phyloP scores from a whole-genome alignment of 2,329 filamentous ascomycete genomes.

The Beauveria brongniartii region DNA sequence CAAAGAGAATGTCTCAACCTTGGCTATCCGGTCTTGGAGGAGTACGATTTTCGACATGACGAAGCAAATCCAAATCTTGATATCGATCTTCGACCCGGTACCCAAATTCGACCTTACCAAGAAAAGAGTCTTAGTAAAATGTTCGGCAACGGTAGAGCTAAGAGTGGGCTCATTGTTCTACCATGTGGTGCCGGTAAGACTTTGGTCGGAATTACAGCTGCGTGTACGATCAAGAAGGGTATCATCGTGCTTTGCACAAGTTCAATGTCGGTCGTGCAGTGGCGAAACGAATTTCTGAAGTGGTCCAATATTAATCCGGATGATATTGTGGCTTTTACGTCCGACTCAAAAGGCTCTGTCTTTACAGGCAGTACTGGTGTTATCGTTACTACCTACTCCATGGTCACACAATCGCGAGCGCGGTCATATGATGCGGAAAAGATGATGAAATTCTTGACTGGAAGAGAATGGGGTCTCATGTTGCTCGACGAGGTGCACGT shows the following conservation, averaged over 20 bases:
- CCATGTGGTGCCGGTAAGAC: slow-evolving; percentile 97
- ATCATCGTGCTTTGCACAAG: slow-evolving; percentile 93
- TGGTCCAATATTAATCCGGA: slow-evolving; percentile 95
- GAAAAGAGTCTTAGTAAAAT: slow-evolving; percentile 98
- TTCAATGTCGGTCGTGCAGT: slow-evolving; percentile 96
- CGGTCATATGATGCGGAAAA: slow-evolving; percentile 89
- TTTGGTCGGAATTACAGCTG: slow-evolving; percentile 93
- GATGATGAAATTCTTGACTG: slow-evolving; percentile 91
- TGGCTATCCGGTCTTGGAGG: slow-evolving; percentile 80
- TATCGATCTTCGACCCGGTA: slow-evolving; percentile 83
- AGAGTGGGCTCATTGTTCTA: slow-evolving; percentile 94
- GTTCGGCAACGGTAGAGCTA: slow-evolving; percentile 96
- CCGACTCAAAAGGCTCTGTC: slow-evolving; percentile 71
- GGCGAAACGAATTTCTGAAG: slow-evolving; percentile 92
- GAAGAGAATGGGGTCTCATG: slow-evolving; percentile 94
- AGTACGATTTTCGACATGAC: slow-evolving; percentile 96
- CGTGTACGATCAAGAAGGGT: slow-evolving; percentile 95
- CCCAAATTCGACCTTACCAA: slow-evolving; percentile 89
- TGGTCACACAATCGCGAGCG: slow-evolving; percentile 89
- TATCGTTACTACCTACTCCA: slow-evolving; percentile 95
- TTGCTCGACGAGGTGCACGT: slow-evolving; percentile 97
- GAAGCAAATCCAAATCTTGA: slow-evolving; percentile 82
- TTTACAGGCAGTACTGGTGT: slow-evolving; percentile 89
- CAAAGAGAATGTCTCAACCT: slow-evolving; percentile 85
- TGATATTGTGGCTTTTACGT: slow-evolving; percentile 91